Evolutionary conservation across 2,329 filamentous ascomycete genomes (phyloP), one percentile per base, ranked within the genome.

Genomic region (Diaporthe sp.): DNA sequence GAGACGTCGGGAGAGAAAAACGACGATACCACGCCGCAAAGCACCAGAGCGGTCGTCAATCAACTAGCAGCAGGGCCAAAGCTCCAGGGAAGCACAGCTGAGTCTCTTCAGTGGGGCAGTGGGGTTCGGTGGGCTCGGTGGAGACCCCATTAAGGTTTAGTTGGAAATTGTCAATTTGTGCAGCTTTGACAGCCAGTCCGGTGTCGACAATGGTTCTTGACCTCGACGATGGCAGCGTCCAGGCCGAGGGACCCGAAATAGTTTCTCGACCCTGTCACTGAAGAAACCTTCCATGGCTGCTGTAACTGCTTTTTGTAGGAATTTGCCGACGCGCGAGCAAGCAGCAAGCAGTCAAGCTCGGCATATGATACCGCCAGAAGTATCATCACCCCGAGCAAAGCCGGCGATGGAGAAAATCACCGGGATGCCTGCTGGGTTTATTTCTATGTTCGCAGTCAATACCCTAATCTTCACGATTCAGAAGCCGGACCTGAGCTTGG

Each of bases 81-180:
- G 35, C 68, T 60, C 38, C 54, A 60, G 15, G 57, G 54, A 28
- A 60, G 42, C 45, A 19, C 64, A 60, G 68, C 68, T 71, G 68
- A 71, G 68, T 71, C 38, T 71, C 55, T 71, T 71, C 54, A 50
- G 68, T 30, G 68, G 68, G 68, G 40, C 68, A 1, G 54, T 60
- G 66, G 66, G 66, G n/a, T n/a, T 28, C 30, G 1, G 10, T 55
- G 68, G 64, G 55, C 54, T 19, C n/a, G 54, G 55, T 71, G 68
- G 42, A 50, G 68, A 22, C 30, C 15, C 9, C 22, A 40, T 47
- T 60, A 71, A 71, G 68, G 68, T 71, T 71, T 54, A 68, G 64
- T 17, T 68, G 45, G 64, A 68, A 68, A 68, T 68, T 68, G 33
- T 54, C 64, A 68, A 54, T 68, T 54, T 68, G 33, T 61, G 33